Base-by-base conservation (phyloP, 2,329 filamentous ascomycete genomes). In the Ascochyta pisi region DNA sequence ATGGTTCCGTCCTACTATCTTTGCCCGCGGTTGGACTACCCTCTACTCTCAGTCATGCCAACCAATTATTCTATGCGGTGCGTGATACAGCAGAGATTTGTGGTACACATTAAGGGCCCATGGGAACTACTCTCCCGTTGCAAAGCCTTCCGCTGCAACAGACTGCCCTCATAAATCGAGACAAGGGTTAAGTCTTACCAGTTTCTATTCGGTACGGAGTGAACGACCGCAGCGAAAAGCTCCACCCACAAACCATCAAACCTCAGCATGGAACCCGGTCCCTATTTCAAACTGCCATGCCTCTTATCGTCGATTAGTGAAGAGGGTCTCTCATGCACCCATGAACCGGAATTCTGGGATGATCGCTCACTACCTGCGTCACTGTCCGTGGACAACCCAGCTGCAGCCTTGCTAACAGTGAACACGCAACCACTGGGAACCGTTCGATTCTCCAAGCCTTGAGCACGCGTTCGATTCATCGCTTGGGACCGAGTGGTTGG, bases 301-400 rank as follows among this genome's bases (percentile, higher is more conserved):
- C 37, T 39, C 12, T 26, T 42, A 12, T 24, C 37, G 15, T 16
- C 16, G 4, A 6, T 15, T 34, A 27, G 37, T 41, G 31, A 31
- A 33, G 12, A 23, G 34, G 26, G 19, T 22, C 12, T 22, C 46
- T 39, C 16, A 48, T 51, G 42, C 37, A 43, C n/a, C 42, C 43
- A 22, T 9, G 42, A 47, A 47, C 53, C 43, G 39, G 15, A 26
- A 13, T 38, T 29, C 53, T 43, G 48, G 53, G 43, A 56, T 51
- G 48, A 56, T 51, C 53, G 42, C 42, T 56, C 43, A n/a, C 33
- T 13, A 38, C 35, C n/a, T 33, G 53, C 38, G 22, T 39, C 53
- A 34, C 33, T 10, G 12, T 13, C 23, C 38, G 19, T 19, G 3
- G 33, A 33, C 38, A 47, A 22, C 16, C 42, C 37, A 56, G 53